Evolutionary conservation across 2,329 filamentous ascomycete species (phyloP), one percentile per base, ranked within the genome.

Genomic region (Aureobasidium sp.): DNA sequence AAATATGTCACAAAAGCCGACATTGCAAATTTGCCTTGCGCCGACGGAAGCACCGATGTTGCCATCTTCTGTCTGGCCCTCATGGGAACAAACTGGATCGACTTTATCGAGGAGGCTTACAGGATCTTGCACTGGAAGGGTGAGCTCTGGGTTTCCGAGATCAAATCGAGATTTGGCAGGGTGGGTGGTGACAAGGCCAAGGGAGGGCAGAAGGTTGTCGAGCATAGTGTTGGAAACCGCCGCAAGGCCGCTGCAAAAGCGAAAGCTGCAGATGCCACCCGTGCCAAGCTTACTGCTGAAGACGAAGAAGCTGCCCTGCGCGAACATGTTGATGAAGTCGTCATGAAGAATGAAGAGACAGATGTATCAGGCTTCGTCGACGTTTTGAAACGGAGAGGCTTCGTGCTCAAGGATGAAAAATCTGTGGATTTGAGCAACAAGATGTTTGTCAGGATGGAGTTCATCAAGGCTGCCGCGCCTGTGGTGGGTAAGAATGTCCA

Each of bases 381-480:
- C 48, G 89, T 91, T 1, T 78, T 97, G 58, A 74, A 79, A 47
- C 83, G 84, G 60, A 78, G 90, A 17, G 93, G 93, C 0, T 96
- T 98, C 64, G 76, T 90, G n/a, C 77, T 96, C 25, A 85, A 86
- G 61, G 80, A 81, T 7, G 78, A 74, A 58, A 58, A 60, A 16
- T 80, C 84, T 0, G 77, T 95, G 8, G 90, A 98, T 71, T 73
- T 94, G 63, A 80, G 79, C 53, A 98, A 98, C 72, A 94, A 86
- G 73, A 98, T 98, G 93, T 98, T 98, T 74, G 91, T 97, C 61
- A 88, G 86, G 72, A 91, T 98, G 89, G 83, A 86, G 62, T 98
- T 98, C 70, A 76, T 90, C 62, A 98, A 97, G 74, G 82, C 79
- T n/a, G 82, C 81, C 17, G 74, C 81, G 39, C 86, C 90, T 0